Conservation (phyloP, 768 basidiomycete genomes). For the Russula sp. region DNA sequence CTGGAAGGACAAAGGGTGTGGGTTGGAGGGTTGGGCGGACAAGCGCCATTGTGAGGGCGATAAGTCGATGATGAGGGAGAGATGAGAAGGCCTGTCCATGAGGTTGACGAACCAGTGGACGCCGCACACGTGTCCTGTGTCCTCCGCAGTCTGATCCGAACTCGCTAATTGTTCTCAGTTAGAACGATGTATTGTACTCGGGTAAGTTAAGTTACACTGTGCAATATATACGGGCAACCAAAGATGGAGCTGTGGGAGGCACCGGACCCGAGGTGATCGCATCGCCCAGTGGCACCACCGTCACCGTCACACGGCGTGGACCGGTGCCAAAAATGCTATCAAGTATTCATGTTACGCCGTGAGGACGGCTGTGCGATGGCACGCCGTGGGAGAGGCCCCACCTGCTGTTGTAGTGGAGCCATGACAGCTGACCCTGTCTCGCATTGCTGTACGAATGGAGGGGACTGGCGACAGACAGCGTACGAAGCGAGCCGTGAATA, state of each 20-base stretch:
- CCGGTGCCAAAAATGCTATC: conserved; percentile 8
- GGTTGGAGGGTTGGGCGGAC: conserved; percentile 50
- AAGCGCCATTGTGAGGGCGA: conserved; percentile 85
- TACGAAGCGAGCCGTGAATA: conserved; percentile 23
- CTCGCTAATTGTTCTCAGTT: background rate
- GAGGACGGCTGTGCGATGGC: conserved; percentile 13
- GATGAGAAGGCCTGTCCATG: conserved; percentile 57
- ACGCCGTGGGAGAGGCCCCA: conserved; percentile 18
- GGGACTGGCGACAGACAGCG: conserved; percentile 14
- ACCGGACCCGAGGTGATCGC: conserved; percentile 8
- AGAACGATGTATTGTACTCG: background rate
- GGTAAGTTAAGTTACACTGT: too few relatives aligned
- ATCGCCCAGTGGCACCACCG: conserved; percentile 1
- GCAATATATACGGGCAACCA: background rate
- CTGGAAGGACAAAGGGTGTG: conserved; percentile 58
- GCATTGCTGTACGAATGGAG: conserved; percentile 4
- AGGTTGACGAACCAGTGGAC: background rate
- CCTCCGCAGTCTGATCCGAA: background rate
- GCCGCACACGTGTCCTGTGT: conserved; percentile 12
- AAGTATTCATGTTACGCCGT: conserved; percentile 15
- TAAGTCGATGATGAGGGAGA: conserved; percentile 83
- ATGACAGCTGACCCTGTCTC: conserved; percentile 14
- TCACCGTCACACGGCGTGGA: conserved; percentile 6
- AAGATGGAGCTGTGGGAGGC: background rate
- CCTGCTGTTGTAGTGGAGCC: conserved; percentile 19